Evolutionary conservation across 257 asterid species (phyloP).

Genomic region (Petrea volubilis): DNA sequence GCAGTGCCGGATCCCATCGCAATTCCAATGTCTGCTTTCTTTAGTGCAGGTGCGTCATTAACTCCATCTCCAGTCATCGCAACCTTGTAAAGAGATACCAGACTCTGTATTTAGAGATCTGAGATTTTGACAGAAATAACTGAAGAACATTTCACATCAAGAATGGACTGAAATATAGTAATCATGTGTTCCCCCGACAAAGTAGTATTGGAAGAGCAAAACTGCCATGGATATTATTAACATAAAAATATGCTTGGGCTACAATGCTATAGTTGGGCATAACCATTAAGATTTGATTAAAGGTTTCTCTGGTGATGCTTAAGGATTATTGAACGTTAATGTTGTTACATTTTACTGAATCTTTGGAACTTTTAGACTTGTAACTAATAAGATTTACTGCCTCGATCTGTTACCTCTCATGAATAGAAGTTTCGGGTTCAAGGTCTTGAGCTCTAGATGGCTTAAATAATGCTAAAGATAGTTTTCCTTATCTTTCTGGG

Average conservation of each 20-base stretch:
- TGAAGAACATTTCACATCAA: background rate
- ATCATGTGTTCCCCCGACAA: conserved; percentile 14
- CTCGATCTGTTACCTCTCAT: background rate
- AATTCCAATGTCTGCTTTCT: conserved; percentile 96
- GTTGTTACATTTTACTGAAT: conserved; percentile 10
- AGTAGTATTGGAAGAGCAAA: background rate
- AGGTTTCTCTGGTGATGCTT: background rate
- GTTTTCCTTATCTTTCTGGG: background rate
- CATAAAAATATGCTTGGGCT: conserved; percentile 1
- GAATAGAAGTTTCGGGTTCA: conserved; percentile 1
- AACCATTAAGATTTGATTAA: background rate
- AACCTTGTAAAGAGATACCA: conserved; percentile 55
- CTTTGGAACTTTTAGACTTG: conserved; percentile 12
- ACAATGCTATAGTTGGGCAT: conserved; percentile 10
- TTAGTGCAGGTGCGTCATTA: conserved; percentile 98
- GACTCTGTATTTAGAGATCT: conserved; percentile 11
- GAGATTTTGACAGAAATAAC: conserved; percentile 10
- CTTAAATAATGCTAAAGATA: background rate
- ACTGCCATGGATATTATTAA: background rate
- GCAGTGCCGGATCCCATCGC: conserved; percentile 99
- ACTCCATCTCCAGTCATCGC: conserved; percentile 99
- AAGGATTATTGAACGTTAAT: conserved; percentile 10
- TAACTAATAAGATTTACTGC: background rate
- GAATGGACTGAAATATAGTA: conserved; percentile 4
- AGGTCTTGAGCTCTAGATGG: background rate